Evolutionary conservation across 1,139 yeast genomes (phyloP).

Genomic region (Kluyveromyces marxianus): DNA sequence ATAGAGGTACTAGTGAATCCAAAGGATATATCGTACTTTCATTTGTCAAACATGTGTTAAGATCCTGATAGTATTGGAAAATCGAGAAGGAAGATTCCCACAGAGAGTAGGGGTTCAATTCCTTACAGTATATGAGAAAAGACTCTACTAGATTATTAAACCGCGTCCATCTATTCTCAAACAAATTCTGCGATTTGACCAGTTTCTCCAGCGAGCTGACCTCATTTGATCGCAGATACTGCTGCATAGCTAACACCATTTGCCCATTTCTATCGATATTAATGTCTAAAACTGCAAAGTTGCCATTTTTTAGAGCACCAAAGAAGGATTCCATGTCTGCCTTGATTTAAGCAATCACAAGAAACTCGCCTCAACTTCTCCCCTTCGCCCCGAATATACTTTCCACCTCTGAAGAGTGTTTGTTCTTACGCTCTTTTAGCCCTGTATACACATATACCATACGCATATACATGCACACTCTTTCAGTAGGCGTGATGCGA

Average conservation of each 20-base stretch:
- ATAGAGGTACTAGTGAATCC: slow-evolving; percentile 20
- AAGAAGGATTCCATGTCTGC: slow-evolving; percentile 9
- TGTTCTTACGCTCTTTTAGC: too few species aligned
- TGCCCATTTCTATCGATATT: slow-evolving; percentile 20
- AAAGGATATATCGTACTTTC: slow-evolving; percentile 22
- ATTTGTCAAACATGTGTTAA: slow-evolving; percentile 25
- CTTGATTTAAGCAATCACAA: background rate
- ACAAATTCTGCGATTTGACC: slow-evolving; percentile 17
- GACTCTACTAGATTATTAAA: slow-evolving; percentile 25
- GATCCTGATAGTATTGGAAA: slow-evolving; percentile 24
- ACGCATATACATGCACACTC: too few species aligned
- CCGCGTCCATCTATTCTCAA: slow-evolving; percentile 24
- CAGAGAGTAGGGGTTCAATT: slow-evolving; percentile 29
- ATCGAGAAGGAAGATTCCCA: slow-evolving; percentile 27
- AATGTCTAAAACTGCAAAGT: slow-evolving; percentile 7
- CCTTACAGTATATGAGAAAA: slow-evolving; percentile 23
- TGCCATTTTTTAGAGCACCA: slow-evolving; percentile 7
- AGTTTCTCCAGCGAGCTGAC: slow-evolving; percentile 16
- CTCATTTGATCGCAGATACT: slow-evolving; percentile 15
- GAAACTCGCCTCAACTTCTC: too few species aligned
- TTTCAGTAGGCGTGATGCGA: too few species aligned
- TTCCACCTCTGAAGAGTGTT: too few species aligned
- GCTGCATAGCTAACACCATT: slow-evolving; percentile 22
- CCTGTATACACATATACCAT: too few species aligned
- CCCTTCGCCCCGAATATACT: too few species aligned